Percentiles rank a stretch among this genome's conserved stretches.
Evolutionary conservation across 352 stramenopile genomes (phyloP).

Genomic region (Globisporangium middletonii): DNA sequence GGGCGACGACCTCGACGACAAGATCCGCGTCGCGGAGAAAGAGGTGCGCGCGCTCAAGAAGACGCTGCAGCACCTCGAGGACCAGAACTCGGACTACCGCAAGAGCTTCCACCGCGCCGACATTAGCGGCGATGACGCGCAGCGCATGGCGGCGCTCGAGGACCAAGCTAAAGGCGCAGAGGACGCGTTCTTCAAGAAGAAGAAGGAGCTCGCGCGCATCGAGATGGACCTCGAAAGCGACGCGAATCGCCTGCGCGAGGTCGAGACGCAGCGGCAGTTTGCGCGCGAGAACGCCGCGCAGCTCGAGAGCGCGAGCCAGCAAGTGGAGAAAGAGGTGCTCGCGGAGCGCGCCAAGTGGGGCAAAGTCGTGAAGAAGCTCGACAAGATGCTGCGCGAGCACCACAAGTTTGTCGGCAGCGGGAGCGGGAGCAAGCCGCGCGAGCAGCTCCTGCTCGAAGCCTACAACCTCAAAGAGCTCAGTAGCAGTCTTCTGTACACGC

Average conservation of each 20-base stretch:
- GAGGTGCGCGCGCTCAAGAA: conserved; percentile 92
- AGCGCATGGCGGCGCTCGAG: conserved; percentile 85
- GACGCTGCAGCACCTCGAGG: conserved; percentile 90
- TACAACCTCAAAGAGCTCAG: conserved; percentile 79
- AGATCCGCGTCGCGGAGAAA: conserved; percentile 90
- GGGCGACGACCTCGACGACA: conserved; percentile 93
- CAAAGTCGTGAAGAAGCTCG: conserved; percentile 69
- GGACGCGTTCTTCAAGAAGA: conserved; percentile 89
- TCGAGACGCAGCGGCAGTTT: conserved; percentile 66
- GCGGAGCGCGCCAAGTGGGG: conserved; percentile 56
- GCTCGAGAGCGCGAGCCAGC: conserved; percentile 44
- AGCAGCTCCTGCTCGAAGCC: conserved; percentile 81
- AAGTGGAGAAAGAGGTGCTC: conserved; percentile 71
- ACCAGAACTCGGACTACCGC: conserved; percentile 92
- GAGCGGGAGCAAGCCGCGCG: conserved; percentile 34
- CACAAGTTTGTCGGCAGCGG: conserved; percentile 28
- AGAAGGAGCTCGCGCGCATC: conserved; percentile 91
- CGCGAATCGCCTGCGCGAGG: conserved; percentile 50
- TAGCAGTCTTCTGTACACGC: conserved; percentile 85
- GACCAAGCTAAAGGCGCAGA: conserved; percentile 82
- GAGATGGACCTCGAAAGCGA: conserved; percentile 82
- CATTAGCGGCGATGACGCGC: conserved; percentile 74
- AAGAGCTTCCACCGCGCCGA: conserved; percentile 92
- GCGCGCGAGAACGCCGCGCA: conserved; percentile 55
- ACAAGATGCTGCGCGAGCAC: conserved; percentile 59